These are phyloP conservation scores for Aegilops bicornis DNA, from an alignment of 176 grass and related monocot genomes.

Conservation along the genomic window DNA sequence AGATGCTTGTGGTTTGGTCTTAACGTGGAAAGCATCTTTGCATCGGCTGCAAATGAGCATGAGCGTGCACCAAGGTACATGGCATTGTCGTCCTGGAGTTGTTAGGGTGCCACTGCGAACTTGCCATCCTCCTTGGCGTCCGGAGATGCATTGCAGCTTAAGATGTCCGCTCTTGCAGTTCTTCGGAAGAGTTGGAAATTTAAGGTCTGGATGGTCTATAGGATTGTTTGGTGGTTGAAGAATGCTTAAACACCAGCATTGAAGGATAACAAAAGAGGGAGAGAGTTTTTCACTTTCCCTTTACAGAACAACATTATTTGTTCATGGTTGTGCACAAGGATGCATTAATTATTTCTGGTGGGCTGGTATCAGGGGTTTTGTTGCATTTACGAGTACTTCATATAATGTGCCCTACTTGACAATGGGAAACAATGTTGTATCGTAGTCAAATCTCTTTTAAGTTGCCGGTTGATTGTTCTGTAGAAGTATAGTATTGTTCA, in stretches of 20 bases:
- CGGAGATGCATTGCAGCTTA: neutral
- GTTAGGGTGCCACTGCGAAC: conserved; percentile 18
- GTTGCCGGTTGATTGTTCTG: neutral
- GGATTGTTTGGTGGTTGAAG: neutral
- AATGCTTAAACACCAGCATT: neutral
- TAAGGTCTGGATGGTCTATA: neutral
- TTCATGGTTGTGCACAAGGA: conserved; percentile 1
- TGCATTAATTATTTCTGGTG: neutral
- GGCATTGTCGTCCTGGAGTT: neutral
- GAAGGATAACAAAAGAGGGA: conserved; percentile 12
- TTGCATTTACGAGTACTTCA: conserved; percentile 2
- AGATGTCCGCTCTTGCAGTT: neutral
- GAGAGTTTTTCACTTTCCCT: neutral
- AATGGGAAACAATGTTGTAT: conserved; percentile 8
- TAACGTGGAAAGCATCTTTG: neutral
- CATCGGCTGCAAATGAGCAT: conserved; percentile 29
- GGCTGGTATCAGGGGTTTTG: neutral
- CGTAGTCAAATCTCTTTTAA: neutral
- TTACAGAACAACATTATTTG: conserved; percentile 1
- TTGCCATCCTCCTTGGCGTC: neutral
- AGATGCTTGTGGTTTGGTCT: conserved; percentile 17
- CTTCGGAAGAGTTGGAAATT: conserved; percentile 16
- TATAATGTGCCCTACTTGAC: neutral
- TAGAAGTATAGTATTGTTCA: neutral
- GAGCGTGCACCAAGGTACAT: neutral